A percentile compares a stretch with the other conserved stretches of the same genome.
These are phyloP conservation scores for Mitragyna speciosa DNA, from an alignment of 257 asterid species.

Conservation along the genomic window DNA sequence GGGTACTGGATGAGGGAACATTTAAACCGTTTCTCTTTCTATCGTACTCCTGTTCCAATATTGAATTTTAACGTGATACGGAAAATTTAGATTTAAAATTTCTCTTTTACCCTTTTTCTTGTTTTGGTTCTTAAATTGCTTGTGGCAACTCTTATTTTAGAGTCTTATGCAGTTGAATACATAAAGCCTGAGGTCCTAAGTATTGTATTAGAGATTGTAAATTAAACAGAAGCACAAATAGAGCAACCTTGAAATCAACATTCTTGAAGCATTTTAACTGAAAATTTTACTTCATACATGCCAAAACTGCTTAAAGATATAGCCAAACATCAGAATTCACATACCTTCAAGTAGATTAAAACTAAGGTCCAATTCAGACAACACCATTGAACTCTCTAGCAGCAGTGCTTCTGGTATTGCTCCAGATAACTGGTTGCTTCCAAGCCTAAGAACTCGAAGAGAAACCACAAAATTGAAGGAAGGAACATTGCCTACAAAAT, in stretches of 20 bases:
- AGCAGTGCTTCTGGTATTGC: constrained; percentile 74
- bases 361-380: constrained; percentile 79
- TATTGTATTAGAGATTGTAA: not conserved
- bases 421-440: constrained; percentile 63
- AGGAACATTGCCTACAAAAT: constrained; percentile 61
- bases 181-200: not conserved
- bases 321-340: not conserved
- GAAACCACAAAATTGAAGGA: constrained; percentile 75
- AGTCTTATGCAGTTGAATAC: too few relatives aligned
- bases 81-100: not conserved
- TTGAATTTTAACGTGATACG: not conserved
- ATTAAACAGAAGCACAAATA: not conserved
- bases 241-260: not conserved
- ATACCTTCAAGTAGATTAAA: constrained; percentile 75
- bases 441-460: constrained; percentile 61
- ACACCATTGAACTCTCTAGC: constrained; percentile 77
- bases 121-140: not conserved
- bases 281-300: not conserved
- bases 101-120: not conserved
- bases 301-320: not conserved
- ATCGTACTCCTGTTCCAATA: not conserved
- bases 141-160: not conserved
- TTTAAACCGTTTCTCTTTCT: not conserved
- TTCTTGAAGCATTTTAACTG: not conserved
- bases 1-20: not conserved